Base-by-base conservation (phyloP, 1,284 basidiomycete genomes). In the Cryptococcus floricola region DNA sequence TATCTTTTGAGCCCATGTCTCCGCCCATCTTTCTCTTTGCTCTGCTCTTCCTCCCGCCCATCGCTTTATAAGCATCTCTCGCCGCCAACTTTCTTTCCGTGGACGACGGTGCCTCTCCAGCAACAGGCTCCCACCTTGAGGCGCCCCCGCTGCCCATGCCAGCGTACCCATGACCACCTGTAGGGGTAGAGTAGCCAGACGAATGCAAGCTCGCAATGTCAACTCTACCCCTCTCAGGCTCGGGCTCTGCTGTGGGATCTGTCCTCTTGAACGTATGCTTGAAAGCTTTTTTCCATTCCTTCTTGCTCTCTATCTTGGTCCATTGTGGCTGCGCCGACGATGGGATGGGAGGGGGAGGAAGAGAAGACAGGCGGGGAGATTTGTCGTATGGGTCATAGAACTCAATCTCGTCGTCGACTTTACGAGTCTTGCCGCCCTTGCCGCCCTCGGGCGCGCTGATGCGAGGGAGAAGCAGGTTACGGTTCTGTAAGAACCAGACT, bases 401-500 rank as follows among this genome's bases (percentile, higher is more conserved):
- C 57, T 74, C 71, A 9, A 60, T 69, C 16, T 71, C 70, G 45
- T 64, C 65, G 62, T 74, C 71, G 39, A 59, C 69, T 68, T 31
- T 81, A 74, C 45, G 82, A 80, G 52, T 70, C 79, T 46, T 77
- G 62, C 72, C 71, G 25, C 57, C 58, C 2, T 48, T 38, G 31
- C 7, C 31, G 12, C 42, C 42, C 12, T 59, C 53, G 2, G 54
- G 43, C 10, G 61, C 39, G 4, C 39, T 76, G 62, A 59, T 81
- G 78, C 66, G 82, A 78, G 75, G 76, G 2, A 77, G 63, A 4
- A 68, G 59, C 39, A 77, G 65, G 13, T 75, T 69, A 6, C 76
- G 73, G 61, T 72, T 75, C 64, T 88, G 86, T 63, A 89, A 87
- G 79, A 92, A 94, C 91, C 91, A 94, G 4, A 93, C 91, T 94